Percentiles rank a stretch among this genome's conserved stretches.
Evolutionary conservation across 2,329 filamentous ascomycete genomes (phyloP).

Genomic region (Metarhizium anisopliae): DNA sequence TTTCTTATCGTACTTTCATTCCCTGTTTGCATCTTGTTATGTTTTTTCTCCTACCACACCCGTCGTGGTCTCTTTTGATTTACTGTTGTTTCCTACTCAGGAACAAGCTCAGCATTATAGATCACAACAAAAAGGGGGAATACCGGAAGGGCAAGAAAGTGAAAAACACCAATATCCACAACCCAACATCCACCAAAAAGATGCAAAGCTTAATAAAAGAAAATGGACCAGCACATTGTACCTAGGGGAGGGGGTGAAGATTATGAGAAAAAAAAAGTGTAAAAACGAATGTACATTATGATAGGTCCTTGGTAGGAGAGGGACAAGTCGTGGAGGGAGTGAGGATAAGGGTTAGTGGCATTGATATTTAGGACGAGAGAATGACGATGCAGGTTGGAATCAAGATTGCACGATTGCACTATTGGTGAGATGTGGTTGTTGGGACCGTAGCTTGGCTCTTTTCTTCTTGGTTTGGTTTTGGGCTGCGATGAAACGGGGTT

Average conservation of each 20-base stretch:
- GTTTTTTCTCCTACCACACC: background rate
- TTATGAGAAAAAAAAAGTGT: background rate
- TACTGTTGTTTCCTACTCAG: background rate
- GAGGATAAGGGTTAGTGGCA: background rate
- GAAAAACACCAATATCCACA: background rate
- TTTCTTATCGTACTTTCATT: constrained; percentile 13
- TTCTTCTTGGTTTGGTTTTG: background rate
- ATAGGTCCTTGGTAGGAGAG: background rate
- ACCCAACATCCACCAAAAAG: background rate
- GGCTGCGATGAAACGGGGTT: background rate
- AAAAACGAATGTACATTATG: background rate
- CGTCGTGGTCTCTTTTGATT: background rate
- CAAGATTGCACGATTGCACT: constrained; percentile 1
- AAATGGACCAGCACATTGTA: background rate
- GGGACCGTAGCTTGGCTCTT: background rate
- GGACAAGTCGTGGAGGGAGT: background rate
- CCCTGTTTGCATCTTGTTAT: background rate
- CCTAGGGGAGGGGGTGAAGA: background rate
- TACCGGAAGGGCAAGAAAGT: background rate
- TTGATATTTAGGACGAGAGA: background rate
- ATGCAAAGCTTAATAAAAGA: background rate
- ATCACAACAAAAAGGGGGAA: constrained; percentile 1
- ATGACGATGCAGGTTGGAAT: constrained; percentile 4
- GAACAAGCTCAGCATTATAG: constrained; percentile 2
- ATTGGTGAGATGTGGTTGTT: background rate